Evolutionary conservation across 805 yeast genomes (phyloP).

Genomic region (Sugiyamaella americana): DNA sequence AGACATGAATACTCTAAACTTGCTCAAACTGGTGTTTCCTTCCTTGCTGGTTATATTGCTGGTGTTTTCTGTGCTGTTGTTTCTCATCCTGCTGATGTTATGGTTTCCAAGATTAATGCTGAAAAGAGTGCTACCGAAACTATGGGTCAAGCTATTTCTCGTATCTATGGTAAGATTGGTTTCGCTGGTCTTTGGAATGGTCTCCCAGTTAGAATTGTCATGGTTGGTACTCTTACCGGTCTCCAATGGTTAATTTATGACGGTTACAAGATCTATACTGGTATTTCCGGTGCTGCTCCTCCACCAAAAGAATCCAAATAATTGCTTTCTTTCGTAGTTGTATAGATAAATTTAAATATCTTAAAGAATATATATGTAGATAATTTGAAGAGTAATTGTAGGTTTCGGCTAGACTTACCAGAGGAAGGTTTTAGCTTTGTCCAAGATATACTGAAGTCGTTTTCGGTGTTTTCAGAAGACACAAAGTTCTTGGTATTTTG

Average conservation of each 20-base stretch:
- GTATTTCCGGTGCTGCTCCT: conserved; percentile 80
- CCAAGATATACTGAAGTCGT: no score
- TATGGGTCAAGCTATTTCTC: conserved; percentile 55
- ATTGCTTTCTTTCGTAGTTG: no score
- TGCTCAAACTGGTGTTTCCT: conserved; percentile 91
- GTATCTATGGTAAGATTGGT: conserved; percentile 80
- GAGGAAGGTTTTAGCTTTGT: no score
- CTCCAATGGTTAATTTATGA: conserved; percentile 97
- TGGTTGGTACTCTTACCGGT: conserved; percentile 97
- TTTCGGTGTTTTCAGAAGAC: no score
- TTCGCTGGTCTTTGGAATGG: conserved; percentile 94
- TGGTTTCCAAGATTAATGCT: conserved; percentile 88
- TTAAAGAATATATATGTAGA: no score
- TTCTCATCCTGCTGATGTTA: conserved; percentile 98
- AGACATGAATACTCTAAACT: conserved; percentile 62
- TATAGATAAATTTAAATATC: no score
- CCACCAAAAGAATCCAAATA: no score
- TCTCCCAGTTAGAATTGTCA: conserved; percentile 83
- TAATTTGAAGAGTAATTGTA: no score
- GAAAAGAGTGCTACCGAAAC: conserved; percentile 62
- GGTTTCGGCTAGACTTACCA: no score
- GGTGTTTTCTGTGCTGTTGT: conserved; percentile 95
- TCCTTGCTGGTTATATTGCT: conserved; percentile 93
- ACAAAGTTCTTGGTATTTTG: no score
- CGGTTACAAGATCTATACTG: conserved; percentile 89